phyloP scores from a whole-genome alignment of 2,329 filamentous ascomycete species.

The Talaromyces verruculosus region DNA sequence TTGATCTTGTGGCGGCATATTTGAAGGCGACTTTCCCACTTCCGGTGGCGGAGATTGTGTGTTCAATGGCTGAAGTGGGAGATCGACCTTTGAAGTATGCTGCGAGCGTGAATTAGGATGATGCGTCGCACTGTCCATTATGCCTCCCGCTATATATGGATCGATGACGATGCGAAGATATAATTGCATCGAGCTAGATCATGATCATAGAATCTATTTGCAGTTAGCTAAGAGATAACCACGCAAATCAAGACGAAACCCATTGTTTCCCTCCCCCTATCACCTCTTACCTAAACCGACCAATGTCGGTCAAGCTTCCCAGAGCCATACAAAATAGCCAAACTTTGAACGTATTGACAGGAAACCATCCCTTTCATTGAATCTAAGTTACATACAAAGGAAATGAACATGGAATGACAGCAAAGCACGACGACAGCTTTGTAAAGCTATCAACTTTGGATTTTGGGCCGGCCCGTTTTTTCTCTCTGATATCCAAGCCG shows the following conservation, averaged over 20 bases:
- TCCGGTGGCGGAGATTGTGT: constrained; percentile 35
- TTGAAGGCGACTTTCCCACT: constrained; percentile 26
- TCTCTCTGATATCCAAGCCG: not conserved
- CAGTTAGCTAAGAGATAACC: not conserved
- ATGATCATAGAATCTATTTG: not conserved
- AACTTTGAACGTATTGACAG: not conserved
- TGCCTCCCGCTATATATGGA: not conserved
- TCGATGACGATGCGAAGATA: not conserved
- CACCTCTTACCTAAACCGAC: not conserved
- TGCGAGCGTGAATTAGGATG: not conserved
- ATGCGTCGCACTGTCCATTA: not conserved
- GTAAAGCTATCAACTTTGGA: constrained; percentile 9
- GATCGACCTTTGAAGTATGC: constrained; percentile 16
- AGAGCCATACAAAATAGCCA: not conserved
- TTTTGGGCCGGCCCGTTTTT: constrained; percentile 4
- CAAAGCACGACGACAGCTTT: constrained; percentile 6
- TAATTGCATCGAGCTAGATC: not conserved
- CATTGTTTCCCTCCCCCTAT: no score
- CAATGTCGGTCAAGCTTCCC: not conserved
- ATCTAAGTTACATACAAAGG: constrained; percentile 24
- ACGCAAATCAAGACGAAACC: not conserved
- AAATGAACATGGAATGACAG: constrained; percentile 20
- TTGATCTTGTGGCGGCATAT: constrained; percentile 29
- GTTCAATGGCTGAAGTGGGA: constrained; percentile 37
- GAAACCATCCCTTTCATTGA: constrained; percentile 18